Base-by-base conservation (phyloP, 495 filamentous ascomycete species). In the Tricharina praecox region DNA sequence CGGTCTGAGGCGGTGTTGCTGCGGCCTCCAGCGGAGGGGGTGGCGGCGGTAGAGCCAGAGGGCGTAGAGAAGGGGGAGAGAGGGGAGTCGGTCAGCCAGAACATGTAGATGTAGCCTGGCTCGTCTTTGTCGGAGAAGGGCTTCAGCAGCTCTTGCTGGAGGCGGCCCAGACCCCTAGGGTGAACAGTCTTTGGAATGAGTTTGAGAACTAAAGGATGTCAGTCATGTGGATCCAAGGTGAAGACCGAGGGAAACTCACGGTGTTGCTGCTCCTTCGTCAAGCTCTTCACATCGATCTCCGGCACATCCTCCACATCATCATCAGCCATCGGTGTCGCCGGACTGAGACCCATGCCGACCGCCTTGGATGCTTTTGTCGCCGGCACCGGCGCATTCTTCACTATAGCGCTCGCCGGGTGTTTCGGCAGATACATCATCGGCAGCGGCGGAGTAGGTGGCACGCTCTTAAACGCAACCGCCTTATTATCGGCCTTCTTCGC, bases 61-160 rank as follows among this genome's bases (percentile, higher is more conserved):
- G 70, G 11, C 75, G 70, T 1, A 69, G 66, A 4, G 65, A 52
- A 3, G 64, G 63, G 39, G 65, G 60, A n/a, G 62, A 70, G 45
- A 71, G 73, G 32, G 73, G 73, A 3, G 73, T 79, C 46, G 0
- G 71, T 76, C 3, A 94, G 68, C 85, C 86, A 93, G 72, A 95
- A 97, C 55, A 97, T 90, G 69, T 97, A 97, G 53, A 96, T 96
- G 60, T 85, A 97, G 30, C 90, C 90, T 36, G 83, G 71, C 38
- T 92, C 83, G 55, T 96, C 90, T 33, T 68, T 64, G 3, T 64
- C 64, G 2, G 82, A 83, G 50, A 92, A 71, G 9, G 87, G 84
- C 57, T 93, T 93, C 11, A 77, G 75, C 3, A 96, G 68, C 60
- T 94, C 88, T 15, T 53, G 33, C 16, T 50, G 50, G n/a, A 61